Conservation (phyloP, 108 stramenopile genomes). For the Craspedostauros australis region DNA sequence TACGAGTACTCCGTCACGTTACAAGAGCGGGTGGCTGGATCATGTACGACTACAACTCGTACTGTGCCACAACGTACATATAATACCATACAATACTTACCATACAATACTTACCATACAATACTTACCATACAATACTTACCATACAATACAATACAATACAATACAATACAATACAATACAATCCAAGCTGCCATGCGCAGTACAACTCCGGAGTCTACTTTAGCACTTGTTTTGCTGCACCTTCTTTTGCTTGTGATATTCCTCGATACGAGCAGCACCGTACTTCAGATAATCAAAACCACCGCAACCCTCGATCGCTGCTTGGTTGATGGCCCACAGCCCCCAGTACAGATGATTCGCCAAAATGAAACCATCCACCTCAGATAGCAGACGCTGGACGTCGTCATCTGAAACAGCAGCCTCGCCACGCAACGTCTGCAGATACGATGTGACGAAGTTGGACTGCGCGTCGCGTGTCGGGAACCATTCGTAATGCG, state of each 20-base stretch:
- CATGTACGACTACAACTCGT: too few species aligned
- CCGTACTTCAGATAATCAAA: constrained; percentile 68
- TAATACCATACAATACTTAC: too few species aligned
- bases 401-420: not conserved
- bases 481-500: constrained; percentile 62
- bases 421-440: not conserved
- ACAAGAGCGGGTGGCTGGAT: too few species aligned
- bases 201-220: too few species aligned
- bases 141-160: too few species aligned
- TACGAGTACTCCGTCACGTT: too few species aligned
- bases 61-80: too few species aligned
- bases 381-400: constrained; percentile 30
- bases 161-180: too few species aligned
- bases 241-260: constrained; percentile 15
- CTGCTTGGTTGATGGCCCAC: constrained; percentile 84
- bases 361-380: constrained; percentile 61
- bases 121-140: too few species aligned
- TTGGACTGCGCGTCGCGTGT: constrained; percentile 21
- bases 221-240: too few species aligned
- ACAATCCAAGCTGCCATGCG: too few species aligned
- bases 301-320: constrained; percentile 64
- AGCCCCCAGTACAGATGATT: constrained; percentile 88
- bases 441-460: constrained; percentile 60
- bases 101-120: too few species aligned
- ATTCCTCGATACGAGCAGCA: constrained; percentile 24